A percentile compares a stretch with the other conserved stretches of the same genome.
These are phyloP conservation scores for Colletotrichum karsti DNA, from an alignment of 2,329 filamentous ascomycete species.

Conservation along the genomic window DNA sequence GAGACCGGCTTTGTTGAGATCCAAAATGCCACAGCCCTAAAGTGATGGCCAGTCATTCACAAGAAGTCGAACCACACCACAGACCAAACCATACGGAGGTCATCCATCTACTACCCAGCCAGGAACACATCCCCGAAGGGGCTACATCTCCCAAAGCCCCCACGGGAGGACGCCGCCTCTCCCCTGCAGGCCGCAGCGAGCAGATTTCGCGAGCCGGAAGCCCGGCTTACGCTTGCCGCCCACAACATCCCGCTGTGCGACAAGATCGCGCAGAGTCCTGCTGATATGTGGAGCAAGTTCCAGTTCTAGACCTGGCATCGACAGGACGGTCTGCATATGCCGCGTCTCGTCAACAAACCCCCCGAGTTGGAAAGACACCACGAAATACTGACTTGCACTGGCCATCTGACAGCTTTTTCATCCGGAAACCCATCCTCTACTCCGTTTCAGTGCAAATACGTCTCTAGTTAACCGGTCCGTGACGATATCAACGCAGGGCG, in stretches of 20 bases:
- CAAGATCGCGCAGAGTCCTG: neutral
- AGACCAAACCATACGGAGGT: neutral
- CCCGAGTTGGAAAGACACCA: neutral
- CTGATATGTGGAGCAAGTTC: slow-evolving; percentile 9
- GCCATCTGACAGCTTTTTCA: too few relatives aligned
- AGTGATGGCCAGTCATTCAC: neutral
- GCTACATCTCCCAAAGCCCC: neutral
- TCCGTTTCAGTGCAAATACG: neutral
- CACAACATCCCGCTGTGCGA: neutral
- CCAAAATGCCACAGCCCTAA: neutral
- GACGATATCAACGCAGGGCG: neutral
- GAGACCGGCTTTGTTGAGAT: neutral
- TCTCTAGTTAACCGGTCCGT: neutral
- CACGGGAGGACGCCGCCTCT: neutral
- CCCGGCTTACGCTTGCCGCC: slow-evolving; percentile 6
- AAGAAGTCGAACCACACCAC: neutral
- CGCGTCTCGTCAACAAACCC: neutral
- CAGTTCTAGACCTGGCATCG: slow-evolving; percentile 6
- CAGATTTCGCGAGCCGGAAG: slow-evolving; percentile 10
- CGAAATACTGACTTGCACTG: neutral
- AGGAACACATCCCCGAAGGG: neutral
- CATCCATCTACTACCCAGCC: too few relatives aligned
- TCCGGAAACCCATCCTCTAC: neutral
- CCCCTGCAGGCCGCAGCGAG: slow-evolving; percentile 18
- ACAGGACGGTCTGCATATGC: slow-evolving; percentile 1